phyloP scores from a whole-genome alignment of 2,329 filamentous ascomycete species.

The Diatrype stigma region DNA sequence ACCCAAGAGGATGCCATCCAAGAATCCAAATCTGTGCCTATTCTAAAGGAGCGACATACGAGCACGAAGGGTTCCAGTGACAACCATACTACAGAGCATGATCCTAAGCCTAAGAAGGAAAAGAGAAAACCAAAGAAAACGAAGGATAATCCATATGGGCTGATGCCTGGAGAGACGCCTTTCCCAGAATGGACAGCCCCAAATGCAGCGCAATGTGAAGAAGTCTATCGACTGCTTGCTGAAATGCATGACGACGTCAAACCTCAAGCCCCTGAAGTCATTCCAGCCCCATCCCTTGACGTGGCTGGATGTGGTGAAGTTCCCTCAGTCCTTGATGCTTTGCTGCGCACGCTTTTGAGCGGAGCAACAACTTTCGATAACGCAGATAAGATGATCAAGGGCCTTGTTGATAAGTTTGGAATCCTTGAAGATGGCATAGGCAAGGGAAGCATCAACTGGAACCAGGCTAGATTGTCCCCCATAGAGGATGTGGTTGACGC shows the following conservation, averaged over 20 bases:
- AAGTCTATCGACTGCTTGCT: conserved; percentile 63
- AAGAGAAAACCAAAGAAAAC: conserved; percentile 23
- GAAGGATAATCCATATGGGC: conserved; percentile 42
- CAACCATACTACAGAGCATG: neutral
- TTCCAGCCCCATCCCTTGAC: conserved; percentile 66
- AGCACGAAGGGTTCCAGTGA: neutral
- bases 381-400: conserved; percentile 61
- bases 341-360: conserved; percentile 50
- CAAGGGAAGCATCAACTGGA: conserved; percentile 71
- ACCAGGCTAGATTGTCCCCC: conserved; percentile 59
- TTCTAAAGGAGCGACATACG: conserved; percentile 4
- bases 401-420: conserved; percentile 62
- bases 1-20: neutral
- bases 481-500: conserved; percentile 60
- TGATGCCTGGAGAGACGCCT: conserved; percentile 56
- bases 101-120: conserved; percentile 9
- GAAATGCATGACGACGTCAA: conserved; percentile 61
- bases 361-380: conserved; percentile 45
- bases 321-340: conserved; percentile 49
- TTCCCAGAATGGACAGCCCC: conserved; percentile 65
- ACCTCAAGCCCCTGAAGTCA: conserved; percentile 51
- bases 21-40: neutral
- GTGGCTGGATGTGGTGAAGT: conserved; percentile 64
- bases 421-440: conserved; percentile 58
- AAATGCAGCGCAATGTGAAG: conserved; percentile 63